phyloP scores from a whole-genome alignment of 345 rosid genomes.

The Arabidopsis suecica region DNA sequence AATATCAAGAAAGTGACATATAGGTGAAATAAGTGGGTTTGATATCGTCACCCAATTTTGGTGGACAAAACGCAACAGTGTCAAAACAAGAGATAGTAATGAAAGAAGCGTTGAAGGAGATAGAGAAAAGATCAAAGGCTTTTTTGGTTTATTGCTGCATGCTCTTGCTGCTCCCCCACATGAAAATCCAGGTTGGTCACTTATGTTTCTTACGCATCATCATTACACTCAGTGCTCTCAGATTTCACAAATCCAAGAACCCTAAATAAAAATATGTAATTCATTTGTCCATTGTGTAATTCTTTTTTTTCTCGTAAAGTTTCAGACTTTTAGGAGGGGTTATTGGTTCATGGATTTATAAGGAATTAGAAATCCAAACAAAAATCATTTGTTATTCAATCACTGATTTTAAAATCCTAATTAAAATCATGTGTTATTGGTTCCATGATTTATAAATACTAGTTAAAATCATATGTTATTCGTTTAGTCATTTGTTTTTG shows the following conservation, averaged over 20 bases:
- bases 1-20: background rate
- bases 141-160: constrained; percentile 19
- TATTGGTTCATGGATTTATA: too few relatives aligned
- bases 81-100: constrained; percentile 34
- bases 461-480: too few relatives aligned
- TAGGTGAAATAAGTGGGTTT: background rate
- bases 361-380: too few relatives aligned
- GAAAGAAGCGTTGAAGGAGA: constrained; percentile 42
- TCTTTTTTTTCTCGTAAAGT: constrained; percentile 30
- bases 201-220: constrained; percentile 40
- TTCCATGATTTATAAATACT: too few relatives aligned
- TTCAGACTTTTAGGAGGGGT: constrained; percentile 32
- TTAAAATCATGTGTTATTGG: too few relatives aligned
- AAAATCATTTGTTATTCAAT: too few relatives aligned
- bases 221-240: constrained; percentile 41
- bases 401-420: too few relatives aligned
- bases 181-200: constrained; percentile 45
- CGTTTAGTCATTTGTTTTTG: too few relatives aligned
- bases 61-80: constrained; percentile 25
- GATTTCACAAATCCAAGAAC: constrained; percentile 45
- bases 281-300: constrained; percentile 26
- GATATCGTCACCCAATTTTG: constrained; percentile 16
- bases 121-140: constrained; percentile 23
- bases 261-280: constrained; percentile 30
- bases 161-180: constrained; percentile 37